Conservation (phyloP, 2,329 filamentous ascomycete species). For the Endoconidiophora laricicola region DNA sequence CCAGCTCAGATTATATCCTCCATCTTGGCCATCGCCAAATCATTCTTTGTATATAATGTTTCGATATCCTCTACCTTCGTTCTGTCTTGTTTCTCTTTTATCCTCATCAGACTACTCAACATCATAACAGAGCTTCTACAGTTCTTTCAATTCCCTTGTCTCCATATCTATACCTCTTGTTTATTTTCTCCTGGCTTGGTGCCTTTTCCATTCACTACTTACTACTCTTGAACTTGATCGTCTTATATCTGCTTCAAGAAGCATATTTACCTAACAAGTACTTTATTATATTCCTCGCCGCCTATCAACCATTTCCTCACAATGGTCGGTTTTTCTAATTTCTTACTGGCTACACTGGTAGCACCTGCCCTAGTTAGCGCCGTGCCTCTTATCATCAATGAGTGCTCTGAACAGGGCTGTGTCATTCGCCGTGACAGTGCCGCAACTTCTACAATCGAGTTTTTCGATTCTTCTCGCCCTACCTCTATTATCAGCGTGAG, state of each 20-base stretch:
- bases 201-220: not conserved
- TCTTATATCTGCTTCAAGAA: too few species aligned
- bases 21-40: not conserved
- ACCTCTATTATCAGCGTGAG: not conserved
- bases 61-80: not conserved
- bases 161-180: not conserved
- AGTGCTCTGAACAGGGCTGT: not conserved
- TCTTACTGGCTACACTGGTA: slow-evolving; percentile 7
- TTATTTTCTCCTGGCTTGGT: not conserved
- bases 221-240: not conserved
- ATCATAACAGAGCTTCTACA: slow-evolving; percentile 6
- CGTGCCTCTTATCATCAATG: not conserved
- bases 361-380: slow-evolving; percentile 2
- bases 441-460: not conserved
- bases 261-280: too few species aligned
- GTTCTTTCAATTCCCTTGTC: slow-evolving; percentile 7
- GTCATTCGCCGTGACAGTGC: not conserved
- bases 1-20: not conserved
- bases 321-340: slow-evolving; percentile 7
- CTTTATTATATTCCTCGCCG: not conserved
- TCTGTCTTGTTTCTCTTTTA: too few species aligned
- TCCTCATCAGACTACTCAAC: not conserved
- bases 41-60: slow-evolving; percentile 1
- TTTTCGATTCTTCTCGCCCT: not conserved
- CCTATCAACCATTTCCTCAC: not conserved